A percentile compares a stretch with the other conserved stretches of the same genome.
These are phyloP conservation scores for Monilinia fructicola DNA, from an alignment of 2,329 filamentous ascomycete genomes.

Conservation along the genomic window DNA sequence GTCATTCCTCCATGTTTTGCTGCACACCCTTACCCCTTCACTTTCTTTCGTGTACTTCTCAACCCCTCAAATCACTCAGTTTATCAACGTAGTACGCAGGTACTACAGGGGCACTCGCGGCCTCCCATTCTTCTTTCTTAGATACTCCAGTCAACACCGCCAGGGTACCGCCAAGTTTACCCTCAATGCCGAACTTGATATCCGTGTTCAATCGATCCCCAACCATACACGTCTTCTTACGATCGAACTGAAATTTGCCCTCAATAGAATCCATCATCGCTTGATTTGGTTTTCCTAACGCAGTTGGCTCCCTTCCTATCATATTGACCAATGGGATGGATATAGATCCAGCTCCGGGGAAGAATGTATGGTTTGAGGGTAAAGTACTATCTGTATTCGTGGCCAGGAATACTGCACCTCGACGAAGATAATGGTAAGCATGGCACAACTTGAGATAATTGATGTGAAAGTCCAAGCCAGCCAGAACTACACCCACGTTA, in stretches of 20 bases:
- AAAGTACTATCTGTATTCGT: slow-evolving; percentile 93
- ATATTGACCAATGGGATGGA: slow-evolving; percentile 76
- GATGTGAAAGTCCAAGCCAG: slow-evolving; percentile 88
- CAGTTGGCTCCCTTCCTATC: slow-evolving; percentile 66
- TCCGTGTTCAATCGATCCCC: slow-evolving; percentile 93
- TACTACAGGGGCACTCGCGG: slow-evolving; percentile 63
- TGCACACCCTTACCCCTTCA: background rate
- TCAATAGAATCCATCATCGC: slow-evolving; percentile 99
- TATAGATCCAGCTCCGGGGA: slow-evolving; percentile 86
- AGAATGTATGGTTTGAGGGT: slow-evolving; percentile 76
- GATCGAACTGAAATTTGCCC: slow-evolving; percentile 88
- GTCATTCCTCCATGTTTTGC: slow-evolving; percentile 1
- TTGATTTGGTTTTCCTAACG: slow-evolving; percentile 91
- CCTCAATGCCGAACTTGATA: slow-evolving; percentile 92
- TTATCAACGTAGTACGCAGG: slow-evolving; percentile 83
- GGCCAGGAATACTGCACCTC: slow-evolving; percentile 82
- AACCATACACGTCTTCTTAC: slow-evolving; percentile 87
- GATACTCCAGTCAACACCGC: slow-evolving; percentile 88
- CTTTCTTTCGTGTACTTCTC: slow-evolving; percentile 1
- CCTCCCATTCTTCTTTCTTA: slow-evolving; percentile 80
- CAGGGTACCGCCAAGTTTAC: slow-evolving; percentile 84
- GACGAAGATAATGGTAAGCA: slow-evolving; percentile 80
- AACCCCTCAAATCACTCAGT: slow-evolving; percentile 69
- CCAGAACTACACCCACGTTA: slow-evolving; percentile 85
- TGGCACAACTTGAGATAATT: slow-evolving; percentile 90